Evolutionary conservation across 2,329 filamentous ascomycete species (phyloP), one percentile per base, ranked within the genome.

Genomic region (Cyphellophora europaea): DNA sequence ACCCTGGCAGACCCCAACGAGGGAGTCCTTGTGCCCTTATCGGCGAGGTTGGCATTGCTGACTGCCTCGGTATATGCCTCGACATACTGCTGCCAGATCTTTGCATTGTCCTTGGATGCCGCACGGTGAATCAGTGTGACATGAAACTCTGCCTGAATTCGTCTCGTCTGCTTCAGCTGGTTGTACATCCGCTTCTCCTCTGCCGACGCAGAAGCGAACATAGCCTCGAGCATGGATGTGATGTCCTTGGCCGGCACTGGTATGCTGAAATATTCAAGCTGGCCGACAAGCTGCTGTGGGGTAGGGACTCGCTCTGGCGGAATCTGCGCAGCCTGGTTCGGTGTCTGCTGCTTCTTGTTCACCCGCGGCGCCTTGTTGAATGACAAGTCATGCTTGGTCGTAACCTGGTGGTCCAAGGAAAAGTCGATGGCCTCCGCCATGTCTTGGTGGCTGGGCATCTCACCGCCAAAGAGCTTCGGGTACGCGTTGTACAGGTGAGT

Each of bases 91-190:
- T 79, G 62, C 91, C 91, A 98, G 35, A 89, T 66, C 6, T 79
- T 72, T 0, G 78, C 71, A 44, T 79, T 59, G 18, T 79, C 61
- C 27, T 67, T 66, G 6, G 74, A 64, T 3, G 65, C 66, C 8
- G 79, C 77, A 30, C 80, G 79, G 58, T 98, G 91, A 56, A 95
- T 86, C 25, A 98, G 72, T 0, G 91, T 98, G 38, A 98, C 84
- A 55, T 98, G 91, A 56, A 96, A 98, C 27, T 78, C 71, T n/a
- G 71, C 54, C 58, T 96, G 89, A 5, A 96, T 62, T 36, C 91
- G 82, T 13, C 79, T 72, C 2, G 69, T 72, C 47, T 81, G 71
- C 56, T 82, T 74, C 19, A 98, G 71, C 38, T 84, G 74, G 49
- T 72, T 74, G 64, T 83, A 98, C 52, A 94, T 79, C 14, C 64